These are phyloP conservation scores for Mentha longifolia DNA, from an alignment of 257 asterid species.

Conservation along the genomic window DNA sequence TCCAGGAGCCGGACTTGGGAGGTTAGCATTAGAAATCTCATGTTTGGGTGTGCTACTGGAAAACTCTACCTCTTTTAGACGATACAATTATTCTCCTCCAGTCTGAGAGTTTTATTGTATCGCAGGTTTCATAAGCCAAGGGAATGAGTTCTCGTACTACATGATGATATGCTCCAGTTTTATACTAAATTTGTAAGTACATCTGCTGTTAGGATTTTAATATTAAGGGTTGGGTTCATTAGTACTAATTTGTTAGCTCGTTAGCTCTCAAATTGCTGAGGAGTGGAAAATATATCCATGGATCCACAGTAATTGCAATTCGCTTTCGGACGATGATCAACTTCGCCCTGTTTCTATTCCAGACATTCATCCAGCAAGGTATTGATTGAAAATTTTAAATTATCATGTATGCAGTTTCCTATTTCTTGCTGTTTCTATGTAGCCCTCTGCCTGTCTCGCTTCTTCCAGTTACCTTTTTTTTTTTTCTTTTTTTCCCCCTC, in stretches of 20 bases:
- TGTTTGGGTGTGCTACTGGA: conserved; percentile 64
- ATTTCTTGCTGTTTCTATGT: conserved; percentile 11
- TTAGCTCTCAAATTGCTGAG: conserved; percentile 65
- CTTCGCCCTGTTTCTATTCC: conserved; percentile 90
- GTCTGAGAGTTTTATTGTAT: conserved; percentile 31
- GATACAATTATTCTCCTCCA: conserved; percentile 13
- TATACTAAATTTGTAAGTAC: conserved; percentile 84
- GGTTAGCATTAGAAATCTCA: conserved; percentile 95
- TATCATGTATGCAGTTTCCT: neutral
- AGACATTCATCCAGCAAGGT: conserved; percentile 98
- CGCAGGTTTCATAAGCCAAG: conserved; percentile 93
- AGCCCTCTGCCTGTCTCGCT: conserved; percentile 18
- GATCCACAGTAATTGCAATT: conserved; percentile 96
- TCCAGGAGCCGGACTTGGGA: conserved; percentile 99
- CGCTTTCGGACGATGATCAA: conserved; percentile 85
- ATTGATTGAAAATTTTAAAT: conserved; percentile 30
- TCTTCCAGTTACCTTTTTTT: conserved; percentile 21
- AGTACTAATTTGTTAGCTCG: conserved; percentile 27
- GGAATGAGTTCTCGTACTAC: conserved; percentile 97
- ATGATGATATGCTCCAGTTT: conserved; percentile 99
- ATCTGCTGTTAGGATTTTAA: conserved; percentile 23
- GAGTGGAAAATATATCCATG: conserved; percentile 99
- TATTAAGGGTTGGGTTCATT: conserved; percentile 28
- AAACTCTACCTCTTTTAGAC: conserved; percentile 7
- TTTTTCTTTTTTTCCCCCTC: no score